Base-by-base conservation (phyloP, 2,329 filamentous ascomycete genomes). In the Akanthomyces muscarius region DNA sequence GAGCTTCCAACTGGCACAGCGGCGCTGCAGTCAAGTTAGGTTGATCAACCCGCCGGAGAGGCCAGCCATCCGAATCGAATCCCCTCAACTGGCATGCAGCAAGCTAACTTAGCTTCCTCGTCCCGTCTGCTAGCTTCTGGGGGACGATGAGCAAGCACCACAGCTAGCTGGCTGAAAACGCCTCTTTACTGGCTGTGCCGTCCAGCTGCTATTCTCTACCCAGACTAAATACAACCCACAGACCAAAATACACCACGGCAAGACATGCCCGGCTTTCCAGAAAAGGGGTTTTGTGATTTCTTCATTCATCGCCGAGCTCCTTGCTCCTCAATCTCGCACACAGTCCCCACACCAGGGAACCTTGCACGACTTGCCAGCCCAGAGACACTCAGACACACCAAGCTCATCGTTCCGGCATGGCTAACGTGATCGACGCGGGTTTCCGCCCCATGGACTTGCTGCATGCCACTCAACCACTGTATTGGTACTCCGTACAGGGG, bases 191-290 rank as follows among this genome's bases (percentile, higher is more conserved):
- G 14, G 33, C 51, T 41, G 21, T 50, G 16, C 33, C 33, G 2
- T 7, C 23, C 28, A 25, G 47, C 47, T 41, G 52, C 38, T 21
- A 59, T 30, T 48, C 55, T 30, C 28, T 30, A 30, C 6, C 4
- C 33, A 60, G 42, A 45, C 14, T 16, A 38, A 10, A 38, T 42
- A 47, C 47, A 23, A 30, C 5, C 25, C 13, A 8, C 18, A n/a
- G 38, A 53, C 48, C 25, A 53, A 61, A 53, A 61, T 61, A 61
- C 48, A 45, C 16, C 13, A 36, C 30, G 41, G 50, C 59, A 54
- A 61, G 59, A 50, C 59, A 61, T 55, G 3, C 28, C 33, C 18
- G 6, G n/a, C 41, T 38, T 28, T 47, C 21, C 51, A 28, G 42
- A 48, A 54, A 51, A 48, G 21, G 59, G 50, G 59, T 7, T 33